These are phyloP conservation scores for Xylaria sp. DNA, from an alignment of 2,329 filamentous ascomycete genomes.

Conservation along the genomic window DNA sequence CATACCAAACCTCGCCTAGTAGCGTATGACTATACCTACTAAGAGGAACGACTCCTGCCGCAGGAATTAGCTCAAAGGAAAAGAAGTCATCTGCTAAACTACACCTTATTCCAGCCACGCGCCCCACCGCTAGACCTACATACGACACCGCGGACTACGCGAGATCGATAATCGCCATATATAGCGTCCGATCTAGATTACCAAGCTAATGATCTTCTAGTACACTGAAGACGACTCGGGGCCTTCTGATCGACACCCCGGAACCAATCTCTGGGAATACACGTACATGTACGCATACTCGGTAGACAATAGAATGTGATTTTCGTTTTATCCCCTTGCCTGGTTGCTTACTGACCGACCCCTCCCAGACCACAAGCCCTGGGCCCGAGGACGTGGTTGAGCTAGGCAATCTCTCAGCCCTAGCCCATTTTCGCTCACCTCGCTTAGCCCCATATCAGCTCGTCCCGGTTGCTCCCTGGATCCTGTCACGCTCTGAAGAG, in stretches of 20 bases:
- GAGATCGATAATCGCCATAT: constrained; percentile 9
- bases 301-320: neutral
- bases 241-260: neutral
- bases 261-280: neutral
- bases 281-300: no score
- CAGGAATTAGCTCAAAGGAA: neutral
- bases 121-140: neutral
- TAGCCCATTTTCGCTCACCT: constrained; percentile 16
- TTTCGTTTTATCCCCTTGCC: neutral
- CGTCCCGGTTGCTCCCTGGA: neutral
- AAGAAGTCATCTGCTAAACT: neutral
- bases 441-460: constrained; percentile 12
- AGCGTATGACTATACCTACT: neutral
- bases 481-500: constrained; percentile 6
- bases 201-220: neutral
- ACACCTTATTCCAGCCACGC: constrained; percentile 3
- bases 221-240: neutral
- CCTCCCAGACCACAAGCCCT: constrained; percentile 6
- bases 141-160: neutral
- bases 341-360: constrained; percentile 10
- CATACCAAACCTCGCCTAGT: neutral
- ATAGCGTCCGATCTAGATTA: neutral
- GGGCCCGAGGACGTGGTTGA: constrained; percentile 28
- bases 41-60: neutral
- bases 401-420: constrained; percentile 22